Conservation (phyloP, 169 alveolate species). For the Plasmodium cynomolgi region DNA sequence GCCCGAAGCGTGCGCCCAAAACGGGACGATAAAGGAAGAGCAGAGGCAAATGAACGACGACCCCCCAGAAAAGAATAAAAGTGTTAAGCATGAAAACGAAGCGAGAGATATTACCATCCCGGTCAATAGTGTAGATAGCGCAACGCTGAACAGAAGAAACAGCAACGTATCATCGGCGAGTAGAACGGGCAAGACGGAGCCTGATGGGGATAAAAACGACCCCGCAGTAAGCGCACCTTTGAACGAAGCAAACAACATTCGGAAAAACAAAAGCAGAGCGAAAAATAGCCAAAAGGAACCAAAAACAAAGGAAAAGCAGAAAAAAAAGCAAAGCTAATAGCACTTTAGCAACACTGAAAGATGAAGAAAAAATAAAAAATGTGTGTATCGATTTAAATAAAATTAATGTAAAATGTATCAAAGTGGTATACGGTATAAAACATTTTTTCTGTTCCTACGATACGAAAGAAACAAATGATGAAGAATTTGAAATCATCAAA, state of each 20-base stretch:
- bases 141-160: neutral
- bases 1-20: neutral
- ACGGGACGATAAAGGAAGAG: neutral
- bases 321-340: neutral
- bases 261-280: neutral
- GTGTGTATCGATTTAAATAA: slow-evolving; percentile 25
- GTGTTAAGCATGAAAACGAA: neutral
- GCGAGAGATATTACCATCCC: neutral
- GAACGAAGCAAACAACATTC: neutral
- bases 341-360: neutral
- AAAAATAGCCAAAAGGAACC: slow-evolving; percentile 8
- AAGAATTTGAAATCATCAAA: slow-evolving; percentile 51
- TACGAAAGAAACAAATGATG: slow-evolving; percentile 35
- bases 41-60: neutral
- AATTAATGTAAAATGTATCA: slow-evolving; percentile 48
- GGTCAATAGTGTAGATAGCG: neutral
- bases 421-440: slow-evolving; percentile 42
- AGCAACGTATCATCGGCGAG: neutral
- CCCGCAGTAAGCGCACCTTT: neutral
- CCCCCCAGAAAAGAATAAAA: neutral
- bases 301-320: neutral
- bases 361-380: slow-evolving; percentile 15
- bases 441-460: slow-evolving; percentile 74
- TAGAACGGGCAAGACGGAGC: neutral
- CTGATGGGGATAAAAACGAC: neutral